Evolutionary conservation across 129 eudicot species (phyloP), one percentile per base, ranked within the genome.

Genomic region (Flaveria sonorensis): DNA sequence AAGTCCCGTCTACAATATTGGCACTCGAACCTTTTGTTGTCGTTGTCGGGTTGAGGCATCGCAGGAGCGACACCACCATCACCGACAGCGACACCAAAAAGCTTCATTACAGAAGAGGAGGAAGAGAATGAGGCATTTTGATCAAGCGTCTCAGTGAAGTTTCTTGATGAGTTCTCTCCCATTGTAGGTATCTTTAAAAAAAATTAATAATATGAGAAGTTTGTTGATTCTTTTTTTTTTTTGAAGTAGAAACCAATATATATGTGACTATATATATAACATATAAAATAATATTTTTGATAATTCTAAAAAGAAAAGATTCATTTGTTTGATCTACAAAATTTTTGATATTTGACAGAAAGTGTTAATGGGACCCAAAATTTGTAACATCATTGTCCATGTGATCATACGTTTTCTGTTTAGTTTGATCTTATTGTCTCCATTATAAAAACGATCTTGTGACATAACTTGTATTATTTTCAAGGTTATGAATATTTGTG

Each of bases 1-100:
- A 87, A 92, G 73, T 83, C 89, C 11, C 92, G 76, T 73, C 82
- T 77, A 77, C 97, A 92, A 53, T 83, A 90, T 66, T 89, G 95
- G 75, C 97, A 92, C 40, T 83, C 95, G 18, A 89, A 92, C 47
- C 89, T 68, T 66, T 80, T 87, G 75, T 57, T 85, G 68, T 87
- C 86, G 5, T n/a, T 14, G 19, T 81, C 83, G 1, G 55, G 79
- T 40, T 66, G 89, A 5, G 60, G 76, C 46, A 83, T 75, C 39
- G 69, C 74, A 19, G 84, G 88, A 74, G 79, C 16, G 13, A 77
- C 67, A 64, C 75, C 68, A 2, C 72, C 2, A 16, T 72, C 79
- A 6, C 82, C 79, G 52, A 91, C 92, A 6, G 81, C 61, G 26
- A 85, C 86, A 10, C 97, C 97, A 51, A 92, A 92, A n/a, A 92